phyloP scores from a whole-genome alignment of 148 eudicot genomes.

The Vaccinium myrtillus region DNA sequence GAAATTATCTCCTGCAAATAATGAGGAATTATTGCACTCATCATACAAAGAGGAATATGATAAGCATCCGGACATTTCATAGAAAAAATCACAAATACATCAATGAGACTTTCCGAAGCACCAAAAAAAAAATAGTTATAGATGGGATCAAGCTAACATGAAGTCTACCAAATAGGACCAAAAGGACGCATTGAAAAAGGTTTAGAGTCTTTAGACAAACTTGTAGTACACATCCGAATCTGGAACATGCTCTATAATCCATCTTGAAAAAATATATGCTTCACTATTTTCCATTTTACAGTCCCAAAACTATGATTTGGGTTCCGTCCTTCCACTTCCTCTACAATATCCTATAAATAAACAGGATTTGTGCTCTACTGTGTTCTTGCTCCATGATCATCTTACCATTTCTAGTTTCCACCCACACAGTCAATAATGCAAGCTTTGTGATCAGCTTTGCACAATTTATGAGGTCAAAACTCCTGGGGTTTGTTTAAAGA shows the following conservation, averaged over 20 bases:
- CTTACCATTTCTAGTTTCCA: conserved; percentile 3
- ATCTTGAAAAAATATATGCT: background rate
- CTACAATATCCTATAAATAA: background rate
- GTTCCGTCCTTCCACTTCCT: background rate
- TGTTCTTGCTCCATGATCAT: background rate
- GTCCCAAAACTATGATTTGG: background rate
- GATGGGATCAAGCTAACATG: background rate
- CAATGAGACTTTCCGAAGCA: too few relatives aligned
- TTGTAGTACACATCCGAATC: background rate
- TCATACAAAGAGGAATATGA: background rate
- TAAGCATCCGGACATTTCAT: background rate
- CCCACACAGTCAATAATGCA: background rate
- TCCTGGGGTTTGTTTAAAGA: background rate
- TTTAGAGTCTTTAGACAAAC: background rate
- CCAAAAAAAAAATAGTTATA: too few relatives aligned
- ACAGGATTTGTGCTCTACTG: background rate
- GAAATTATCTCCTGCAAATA: conserved; percentile 83
- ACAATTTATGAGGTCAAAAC: background rate
- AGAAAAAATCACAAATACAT: background rate
- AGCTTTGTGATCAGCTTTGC: background rate
- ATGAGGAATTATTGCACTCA: conserved; percentile 2
- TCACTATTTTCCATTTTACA: background rate
- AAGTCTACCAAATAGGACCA: background rate
- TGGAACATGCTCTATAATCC: background rate
- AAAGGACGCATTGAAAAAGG: background rate